Percentiles rank a stretch among this genome's conserved stretches.
phyloP scores from a whole-genome alignment of 345 rosid genomes.

The Linum trigynum region DNA sequence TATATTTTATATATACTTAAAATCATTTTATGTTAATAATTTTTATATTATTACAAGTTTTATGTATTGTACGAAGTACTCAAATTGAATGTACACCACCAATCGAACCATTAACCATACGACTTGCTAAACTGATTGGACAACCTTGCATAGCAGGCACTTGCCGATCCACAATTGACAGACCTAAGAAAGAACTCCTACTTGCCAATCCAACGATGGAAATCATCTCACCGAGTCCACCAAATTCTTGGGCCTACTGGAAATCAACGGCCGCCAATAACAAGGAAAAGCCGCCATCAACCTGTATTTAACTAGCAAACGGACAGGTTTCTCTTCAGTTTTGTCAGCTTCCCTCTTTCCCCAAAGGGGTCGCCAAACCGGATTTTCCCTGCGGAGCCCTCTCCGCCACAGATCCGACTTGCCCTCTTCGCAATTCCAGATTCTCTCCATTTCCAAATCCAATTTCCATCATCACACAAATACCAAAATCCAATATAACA shows the following conservation, averaged over 20 bases:
- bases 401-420: conserved; percentile 18
- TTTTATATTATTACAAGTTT: too few relatives aligned
- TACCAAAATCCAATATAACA: not conserved
- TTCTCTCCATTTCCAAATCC: not conserved
- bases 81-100: too few relatives aligned
- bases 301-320: not conserved
- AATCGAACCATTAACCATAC: too few relatives aligned
- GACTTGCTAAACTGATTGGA: too few relatives aligned
- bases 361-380: conserved; percentile 11
- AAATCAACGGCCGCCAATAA: conserved; percentile 19
- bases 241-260: not conserved
- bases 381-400: conserved; percentile 18
- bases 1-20: too few relatives aligned
- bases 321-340: not conserved
- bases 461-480: not conserved
- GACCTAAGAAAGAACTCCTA: too few relatives aligned
- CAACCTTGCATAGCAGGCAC: not conserved
- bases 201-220: too few relatives aligned
- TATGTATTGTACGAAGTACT: too few relatives aligned
- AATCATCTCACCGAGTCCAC: not conserved
- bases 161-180: not conserved
- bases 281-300: conserved; percentile 6
- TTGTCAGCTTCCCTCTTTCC: not conserved
- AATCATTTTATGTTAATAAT: too few relatives aligned
- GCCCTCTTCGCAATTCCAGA: not conserved